Conservation (phyloP, 352 stramenopile genomes). For the Aphanomyces invadans region DNA sequence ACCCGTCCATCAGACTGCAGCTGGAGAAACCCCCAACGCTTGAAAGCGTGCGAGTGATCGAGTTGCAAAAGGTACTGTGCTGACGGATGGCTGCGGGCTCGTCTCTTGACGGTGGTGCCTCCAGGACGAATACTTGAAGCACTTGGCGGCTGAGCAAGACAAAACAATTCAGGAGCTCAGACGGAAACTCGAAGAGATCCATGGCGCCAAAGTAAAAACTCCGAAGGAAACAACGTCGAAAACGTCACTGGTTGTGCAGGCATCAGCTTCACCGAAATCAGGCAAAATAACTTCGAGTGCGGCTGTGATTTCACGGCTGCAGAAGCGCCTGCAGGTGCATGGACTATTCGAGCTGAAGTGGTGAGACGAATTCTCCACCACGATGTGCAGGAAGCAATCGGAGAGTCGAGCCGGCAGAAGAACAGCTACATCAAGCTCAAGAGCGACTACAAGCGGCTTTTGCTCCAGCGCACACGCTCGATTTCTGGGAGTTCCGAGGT, state of each 20-base stretch:
- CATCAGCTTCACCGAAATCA: too few species aligned
- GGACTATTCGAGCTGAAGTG: background rate
- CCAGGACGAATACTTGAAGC: constrained; percentile 38
- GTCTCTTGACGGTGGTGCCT: too few species aligned
- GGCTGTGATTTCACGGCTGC: constrained; percentile 8
- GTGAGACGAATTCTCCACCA: too few species aligned
- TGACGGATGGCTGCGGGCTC: background rate
- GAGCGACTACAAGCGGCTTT: constrained; percentile 38
- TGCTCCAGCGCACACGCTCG: constrained; percentile 39
- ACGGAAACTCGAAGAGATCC: constrained; percentile 32
- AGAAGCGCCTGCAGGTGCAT: constrained; percentile 19
- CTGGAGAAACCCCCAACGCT: constrained; percentile 26
- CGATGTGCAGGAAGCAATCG: constrained; percentile 37
- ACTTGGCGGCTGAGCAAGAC: constrained; percentile 44
- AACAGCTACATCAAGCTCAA: constrained; percentile 43
- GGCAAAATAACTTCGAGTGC: background rate
- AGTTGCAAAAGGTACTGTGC: constrained; percentile 30
- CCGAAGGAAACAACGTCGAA: too few species aligned
- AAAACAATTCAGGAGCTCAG: constrained; percentile 41
- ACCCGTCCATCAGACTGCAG: background rate
- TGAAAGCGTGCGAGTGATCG: constrained; percentile 32
- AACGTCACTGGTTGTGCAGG: too few species aligned
- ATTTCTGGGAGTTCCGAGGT: constrained; percentile 32
- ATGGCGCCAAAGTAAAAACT: background rate
- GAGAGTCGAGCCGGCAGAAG: constrained; percentile 39